These are phyloP conservation scores for Microsporum canis DNA, from an alignment of 2,329 filamentous ascomycete species.

Conservation along the genomic window DNA sequence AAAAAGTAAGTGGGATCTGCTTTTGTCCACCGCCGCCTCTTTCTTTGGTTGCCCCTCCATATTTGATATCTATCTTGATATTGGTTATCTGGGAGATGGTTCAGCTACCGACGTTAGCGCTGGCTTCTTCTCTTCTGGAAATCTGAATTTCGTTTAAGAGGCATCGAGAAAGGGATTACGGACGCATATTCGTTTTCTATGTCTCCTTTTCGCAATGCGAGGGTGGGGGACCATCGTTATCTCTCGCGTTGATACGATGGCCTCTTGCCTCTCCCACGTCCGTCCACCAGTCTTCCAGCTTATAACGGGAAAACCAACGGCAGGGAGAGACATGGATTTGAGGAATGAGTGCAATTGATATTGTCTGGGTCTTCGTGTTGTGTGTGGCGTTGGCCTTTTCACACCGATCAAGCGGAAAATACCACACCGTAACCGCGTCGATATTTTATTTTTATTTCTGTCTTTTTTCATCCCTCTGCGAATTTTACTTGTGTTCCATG, in stretches of 20 bases:
- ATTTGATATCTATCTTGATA: conserved; percentile 1
- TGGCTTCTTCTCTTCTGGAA: background rate
- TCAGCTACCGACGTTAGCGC: background rate
- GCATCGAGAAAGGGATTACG: background rate
- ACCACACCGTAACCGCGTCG: background rate
- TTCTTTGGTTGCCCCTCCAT: conserved; percentile 1
- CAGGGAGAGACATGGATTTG: background rate
- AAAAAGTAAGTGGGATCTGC: background rate
- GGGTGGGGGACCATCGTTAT: background rate
- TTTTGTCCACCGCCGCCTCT: background rate
- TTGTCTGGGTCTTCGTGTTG: background rate
- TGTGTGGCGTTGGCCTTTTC: background rate
- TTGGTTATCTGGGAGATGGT: background rate
- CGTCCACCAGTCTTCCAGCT: background rate
- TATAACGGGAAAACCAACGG: background rate
- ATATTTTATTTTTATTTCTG: background rate
- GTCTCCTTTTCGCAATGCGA: background rate
- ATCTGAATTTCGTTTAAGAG: background rate
- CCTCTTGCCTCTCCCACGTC: background rate
- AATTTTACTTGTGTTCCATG: background rate
- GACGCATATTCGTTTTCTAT: background rate
- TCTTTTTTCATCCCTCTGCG: background rate
- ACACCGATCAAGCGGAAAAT: background rate
- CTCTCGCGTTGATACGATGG: background rate
- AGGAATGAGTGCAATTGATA: background rate